Conservation (phyloP, 441 rosid species). For the Eruca vesicaria region DNA sequence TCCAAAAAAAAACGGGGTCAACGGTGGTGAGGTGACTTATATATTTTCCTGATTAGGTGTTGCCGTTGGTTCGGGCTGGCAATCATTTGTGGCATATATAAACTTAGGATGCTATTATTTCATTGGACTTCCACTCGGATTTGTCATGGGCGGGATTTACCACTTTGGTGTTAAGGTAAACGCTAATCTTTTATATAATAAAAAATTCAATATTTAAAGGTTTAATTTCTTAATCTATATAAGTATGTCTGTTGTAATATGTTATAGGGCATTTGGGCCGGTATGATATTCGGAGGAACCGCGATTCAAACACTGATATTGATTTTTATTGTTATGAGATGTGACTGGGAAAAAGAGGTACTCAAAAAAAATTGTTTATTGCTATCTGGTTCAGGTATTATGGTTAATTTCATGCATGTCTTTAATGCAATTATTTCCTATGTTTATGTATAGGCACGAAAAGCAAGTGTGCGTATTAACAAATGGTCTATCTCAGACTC, state of each 20-base stretch:
- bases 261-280: conserved; percentile 70
- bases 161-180: not conserved
- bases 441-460: not conserved
- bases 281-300: conserved; percentile 82
- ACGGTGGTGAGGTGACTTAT: not conserved
- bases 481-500: not conserved
- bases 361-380: not conserved
- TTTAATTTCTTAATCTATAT: not conserved
- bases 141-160: not conserved
- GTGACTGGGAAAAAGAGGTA: conserved; percentile 73
- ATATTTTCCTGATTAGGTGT: not conserved
- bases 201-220: not conserved
- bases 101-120: not conserved
- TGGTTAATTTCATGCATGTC: not conserved
- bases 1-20: not conserved
- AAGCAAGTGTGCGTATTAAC: not conserved
- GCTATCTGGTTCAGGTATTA: not conserved
- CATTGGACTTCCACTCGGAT: not conserved
- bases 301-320: conserved; percentile 53
- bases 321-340: conserved; percentile 35
- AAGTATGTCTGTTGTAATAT: not conserved
- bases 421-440: not conserved
- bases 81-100: not conserved
- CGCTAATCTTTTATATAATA: too few species aligned
- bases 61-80: not conserved